phyloP scores from a whole-genome alignment of 2,329 filamentous ascomycete genomes.

The Diaporthe australafricana region DNA sequence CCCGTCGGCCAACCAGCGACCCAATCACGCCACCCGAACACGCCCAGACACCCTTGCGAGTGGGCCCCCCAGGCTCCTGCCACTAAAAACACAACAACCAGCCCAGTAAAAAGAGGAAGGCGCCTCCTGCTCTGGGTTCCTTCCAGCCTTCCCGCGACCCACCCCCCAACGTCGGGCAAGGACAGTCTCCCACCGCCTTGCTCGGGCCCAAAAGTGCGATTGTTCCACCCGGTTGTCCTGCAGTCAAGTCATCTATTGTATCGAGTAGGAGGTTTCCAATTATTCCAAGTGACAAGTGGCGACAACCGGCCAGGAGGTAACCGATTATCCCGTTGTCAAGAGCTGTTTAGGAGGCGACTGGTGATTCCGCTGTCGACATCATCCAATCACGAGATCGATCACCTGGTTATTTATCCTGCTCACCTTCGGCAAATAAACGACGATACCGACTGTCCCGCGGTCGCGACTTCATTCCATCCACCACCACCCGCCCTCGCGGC shows the following conservation, averaged over 20 bases:
- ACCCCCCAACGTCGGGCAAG: conserved; percentile 17
- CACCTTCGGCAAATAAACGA: not conserved
- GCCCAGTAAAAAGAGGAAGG: conserved; percentile 10
- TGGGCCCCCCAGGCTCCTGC: conserved; percentile 24
- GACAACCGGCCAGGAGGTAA: not conserved
- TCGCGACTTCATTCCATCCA: conserved; percentile 16
- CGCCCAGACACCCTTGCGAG: conserved; percentile 5
- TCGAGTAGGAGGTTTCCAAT: not conserved
- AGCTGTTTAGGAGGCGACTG: not conserved
- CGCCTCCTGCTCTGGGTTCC: not conserved
- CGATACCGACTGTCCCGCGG: not conserved
- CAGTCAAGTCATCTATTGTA: not conserved
- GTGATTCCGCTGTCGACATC: not conserved
- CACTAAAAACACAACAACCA: conserved; percentile 25
- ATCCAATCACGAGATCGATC: not conserved
- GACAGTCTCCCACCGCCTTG: conserved; percentile 24
- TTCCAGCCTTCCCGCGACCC: conserved; percentile 27
- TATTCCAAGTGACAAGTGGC: conserved; percentile 7
- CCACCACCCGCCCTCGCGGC: conserved; percentile 7
- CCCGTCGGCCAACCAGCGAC: conserved; percentile 26
- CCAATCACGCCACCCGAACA: conserved; percentile 26
- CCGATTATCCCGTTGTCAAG: not conserved
- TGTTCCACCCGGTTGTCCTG: not conserved
- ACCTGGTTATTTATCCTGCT: not conserved
- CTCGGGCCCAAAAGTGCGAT: conserved; percentile 4